These are phyloP conservation scores for Triticum dicoccoides DNA, from an alignment of 176 grass and related monocot species.

Conservation along the genomic window DNA sequence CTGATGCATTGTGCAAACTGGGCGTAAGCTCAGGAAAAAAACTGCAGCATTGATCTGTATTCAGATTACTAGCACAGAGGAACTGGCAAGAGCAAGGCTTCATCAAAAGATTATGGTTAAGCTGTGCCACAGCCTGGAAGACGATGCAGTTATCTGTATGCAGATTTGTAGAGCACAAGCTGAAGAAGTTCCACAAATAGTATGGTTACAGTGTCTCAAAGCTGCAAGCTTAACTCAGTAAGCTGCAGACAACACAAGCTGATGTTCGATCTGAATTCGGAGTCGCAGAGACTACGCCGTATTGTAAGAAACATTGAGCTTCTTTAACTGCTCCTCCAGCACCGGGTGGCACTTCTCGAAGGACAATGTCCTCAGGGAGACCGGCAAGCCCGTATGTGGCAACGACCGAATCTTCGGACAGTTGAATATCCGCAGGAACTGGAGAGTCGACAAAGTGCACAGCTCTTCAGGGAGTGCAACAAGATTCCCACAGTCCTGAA, in stretches of 20 bases:
- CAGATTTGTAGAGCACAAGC: background rate
- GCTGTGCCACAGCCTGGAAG: background rate
- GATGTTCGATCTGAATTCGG: background rate
- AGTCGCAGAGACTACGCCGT: background rate
- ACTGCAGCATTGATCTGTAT: no score
- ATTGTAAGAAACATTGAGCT: background rate
- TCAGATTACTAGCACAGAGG: background rate
- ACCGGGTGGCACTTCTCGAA: conserved; percentile 26
- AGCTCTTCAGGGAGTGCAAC: conserved; percentile 22
- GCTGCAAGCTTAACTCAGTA: background rate
- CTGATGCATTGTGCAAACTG: background rate
- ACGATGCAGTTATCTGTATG: background rate
- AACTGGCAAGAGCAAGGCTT: background rate
- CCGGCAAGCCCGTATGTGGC: conserved; percentile 26
- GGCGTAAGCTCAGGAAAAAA: no score
- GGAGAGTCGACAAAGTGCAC: conserved; percentile 14
- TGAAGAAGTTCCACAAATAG: background rate
- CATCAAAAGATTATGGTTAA: background rate
- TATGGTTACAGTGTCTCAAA: background rate
- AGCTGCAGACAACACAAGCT: background rate
- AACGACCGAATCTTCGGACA: conserved; percentile 20
- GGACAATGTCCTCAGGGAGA: background rate
- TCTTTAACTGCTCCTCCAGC: conserved; percentile 24
- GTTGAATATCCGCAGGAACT: conserved; percentile 8
- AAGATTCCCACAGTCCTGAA: conserved; percentile 30